Conservation (phyloP, 257 asterid genomes). For the Forsythia viridissima region DNA sequence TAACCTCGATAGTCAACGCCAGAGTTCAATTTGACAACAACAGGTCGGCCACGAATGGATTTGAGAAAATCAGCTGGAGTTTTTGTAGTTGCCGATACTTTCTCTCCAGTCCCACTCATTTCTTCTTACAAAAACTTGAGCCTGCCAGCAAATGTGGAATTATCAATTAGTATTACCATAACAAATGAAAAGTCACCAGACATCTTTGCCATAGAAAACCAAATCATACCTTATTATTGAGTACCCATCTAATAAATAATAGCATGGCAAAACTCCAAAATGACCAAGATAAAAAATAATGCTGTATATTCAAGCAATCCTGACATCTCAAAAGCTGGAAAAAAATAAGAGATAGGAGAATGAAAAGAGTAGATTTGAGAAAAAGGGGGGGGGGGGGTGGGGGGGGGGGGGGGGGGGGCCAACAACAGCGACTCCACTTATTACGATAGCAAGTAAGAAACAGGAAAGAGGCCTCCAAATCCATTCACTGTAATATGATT, state of each 20-base stretch:
- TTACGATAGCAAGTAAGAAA: no score
- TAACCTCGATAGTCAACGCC: conserved; percentile 94
- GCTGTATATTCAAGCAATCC: background rate
- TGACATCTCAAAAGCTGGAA: background rate
- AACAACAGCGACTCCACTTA: no score
- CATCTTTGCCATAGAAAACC: background rate
- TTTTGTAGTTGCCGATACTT: conserved; percentile 61
- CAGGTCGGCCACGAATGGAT: conserved; percentile 96
- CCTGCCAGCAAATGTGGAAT: conserved; percentile 3
- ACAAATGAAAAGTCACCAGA: background rate
- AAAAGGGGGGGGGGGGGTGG: no score
- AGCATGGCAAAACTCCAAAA: background rate
- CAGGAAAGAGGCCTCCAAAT: background rate
- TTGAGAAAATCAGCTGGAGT: conserved; percentile 96
- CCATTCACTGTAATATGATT: background rate
- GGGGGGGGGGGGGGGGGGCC: no score
- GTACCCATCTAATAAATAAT: background rate
- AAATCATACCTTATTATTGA: background rate
- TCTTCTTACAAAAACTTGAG: conserved; percentile 25
- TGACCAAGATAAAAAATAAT: no score
- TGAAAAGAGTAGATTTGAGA: no score
- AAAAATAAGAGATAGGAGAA: no score
- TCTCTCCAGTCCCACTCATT: conserved; percentile 84
- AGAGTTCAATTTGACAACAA: conserved; percentile 91
- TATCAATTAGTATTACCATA: background rate